Conservation (phyloP, 225 moss, liverwort and hornwort genomes). For the Physcomitrellopsis africana region DNA sequence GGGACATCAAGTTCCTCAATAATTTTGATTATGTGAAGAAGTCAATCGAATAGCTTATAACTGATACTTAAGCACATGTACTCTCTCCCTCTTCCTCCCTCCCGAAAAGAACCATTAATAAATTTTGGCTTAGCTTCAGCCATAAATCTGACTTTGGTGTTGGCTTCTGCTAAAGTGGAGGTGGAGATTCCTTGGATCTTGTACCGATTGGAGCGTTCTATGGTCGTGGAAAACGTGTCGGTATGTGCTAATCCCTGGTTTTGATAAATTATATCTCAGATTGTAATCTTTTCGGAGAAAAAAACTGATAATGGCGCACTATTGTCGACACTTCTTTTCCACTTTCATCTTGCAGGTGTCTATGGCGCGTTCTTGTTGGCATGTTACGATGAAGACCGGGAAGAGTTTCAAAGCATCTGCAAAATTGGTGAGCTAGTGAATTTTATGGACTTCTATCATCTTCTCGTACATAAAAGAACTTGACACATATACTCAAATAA, state of each 20-base stretch:
- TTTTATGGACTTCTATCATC: conserved; percentile 19
- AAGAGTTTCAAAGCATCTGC: conserved; percentile 98
- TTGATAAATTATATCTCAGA: conserved; percentile 5
- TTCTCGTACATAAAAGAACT: not conserved
- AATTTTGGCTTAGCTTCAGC: not conserved
- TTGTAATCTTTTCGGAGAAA: conserved; percentile 6
- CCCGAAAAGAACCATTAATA: not conserved
- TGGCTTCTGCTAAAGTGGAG: conserved; percentile 49
- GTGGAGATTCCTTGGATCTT: conserved; percentile 97
- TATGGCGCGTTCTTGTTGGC: conserved; percentile 96
- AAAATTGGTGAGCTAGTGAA: conserved; percentile 72
- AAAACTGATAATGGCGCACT: conserved; percentile 1
- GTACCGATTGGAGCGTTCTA: conserved; percentile 97
- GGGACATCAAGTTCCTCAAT: conserved; percentile 19
- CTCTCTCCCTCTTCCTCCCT: not conserved
- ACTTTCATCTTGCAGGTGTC: conserved; percentile 63
- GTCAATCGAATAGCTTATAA: conserved; percentile 17
- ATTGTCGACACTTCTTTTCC: conserved; percentile 3
- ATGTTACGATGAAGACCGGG: conserved; percentile 86
- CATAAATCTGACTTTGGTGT: conserved; percentile 27
- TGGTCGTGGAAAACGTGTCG: conserved; percentile 95
- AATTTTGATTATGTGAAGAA: conserved; percentile 28
- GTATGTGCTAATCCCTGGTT: conserved; percentile 49
- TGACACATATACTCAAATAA: conserved; percentile 9
- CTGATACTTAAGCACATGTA: conserved; percentile 10